These are phyloP conservation scores for Tylopilus sp. DNA, from an alignment of 768 basidiomycete species.

Conservation along the genomic window DNA sequence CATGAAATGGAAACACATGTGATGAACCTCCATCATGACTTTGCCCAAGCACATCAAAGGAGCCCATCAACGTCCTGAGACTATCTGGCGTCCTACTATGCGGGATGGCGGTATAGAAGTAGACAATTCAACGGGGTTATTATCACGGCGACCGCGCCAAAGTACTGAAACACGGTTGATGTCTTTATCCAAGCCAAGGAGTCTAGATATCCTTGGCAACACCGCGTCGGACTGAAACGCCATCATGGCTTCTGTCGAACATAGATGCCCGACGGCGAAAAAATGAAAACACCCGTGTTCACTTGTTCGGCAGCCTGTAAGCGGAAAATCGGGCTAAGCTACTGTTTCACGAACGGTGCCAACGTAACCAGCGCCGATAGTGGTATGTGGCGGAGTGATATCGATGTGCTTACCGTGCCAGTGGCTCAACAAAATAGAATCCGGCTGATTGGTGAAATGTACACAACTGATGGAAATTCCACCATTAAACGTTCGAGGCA, in stretches of 20 bases:
- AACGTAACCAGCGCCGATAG: not conserved
- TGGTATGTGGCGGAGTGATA: not conserved
- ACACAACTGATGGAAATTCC: not conserved
- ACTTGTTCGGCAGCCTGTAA: not conserved
- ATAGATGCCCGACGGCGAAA: not conserved
- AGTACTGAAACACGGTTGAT: too few species aligned
- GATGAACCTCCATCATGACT: not conserved
- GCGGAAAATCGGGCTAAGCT: not conserved
- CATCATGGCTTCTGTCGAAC: not conserved
- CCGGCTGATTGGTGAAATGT: not conserved
- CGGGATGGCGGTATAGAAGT: not conserved
- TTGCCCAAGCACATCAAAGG: not conserved
- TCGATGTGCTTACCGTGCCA: not conserved
- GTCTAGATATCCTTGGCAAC: not conserved
- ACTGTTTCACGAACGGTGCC: not conserved
- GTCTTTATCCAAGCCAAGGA: too few species aligned
- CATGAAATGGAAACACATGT: not conserved
- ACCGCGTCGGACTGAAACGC: too few species aligned
- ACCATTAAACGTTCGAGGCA: too few species aligned
- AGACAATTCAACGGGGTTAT: constrained; percentile 6
- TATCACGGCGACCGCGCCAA: not conserved
- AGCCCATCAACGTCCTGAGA: not conserved
- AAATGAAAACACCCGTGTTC: not conserved
- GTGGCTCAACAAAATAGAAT: too few species aligned
- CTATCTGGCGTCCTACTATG: not conserved